These are phyloP conservation scores for Aspergillus cavernicola DNA, from an alignment of 495 filamentous ascomycete genomes.

Conservation along the genomic window DNA sequence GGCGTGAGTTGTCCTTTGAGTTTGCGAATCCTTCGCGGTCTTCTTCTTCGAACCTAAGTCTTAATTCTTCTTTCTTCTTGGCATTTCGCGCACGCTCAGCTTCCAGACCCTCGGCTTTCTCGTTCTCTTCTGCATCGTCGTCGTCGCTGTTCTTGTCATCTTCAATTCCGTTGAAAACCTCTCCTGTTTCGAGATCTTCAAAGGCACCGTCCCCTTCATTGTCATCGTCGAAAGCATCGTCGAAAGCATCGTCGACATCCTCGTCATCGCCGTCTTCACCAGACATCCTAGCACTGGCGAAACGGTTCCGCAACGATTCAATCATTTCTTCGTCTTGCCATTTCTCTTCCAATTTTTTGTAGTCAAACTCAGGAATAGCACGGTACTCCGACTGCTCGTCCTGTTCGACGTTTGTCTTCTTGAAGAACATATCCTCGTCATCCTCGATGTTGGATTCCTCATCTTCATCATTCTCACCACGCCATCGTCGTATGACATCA, in stretches of 20 bases:
- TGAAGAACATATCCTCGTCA: conserved; percentile 81
- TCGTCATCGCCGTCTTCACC: conserved; percentile 43
- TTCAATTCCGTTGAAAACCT: conserved; percentile 46
- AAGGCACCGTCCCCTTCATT: conserved; percentile 86
- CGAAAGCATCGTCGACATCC: conserved; percentile 38
- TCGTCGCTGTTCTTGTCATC: conserved; percentile 42
- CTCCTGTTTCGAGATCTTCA: conserved; percentile 82
- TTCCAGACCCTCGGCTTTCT: conserved; percentile 53
- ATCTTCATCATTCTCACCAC: conserved; percentile 46
- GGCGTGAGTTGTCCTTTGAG: conserved; percentile 67
- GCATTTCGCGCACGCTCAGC: conserved; percentile 90
- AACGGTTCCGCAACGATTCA: conserved; percentile 67
- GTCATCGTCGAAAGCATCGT: conserved; percentile 51
- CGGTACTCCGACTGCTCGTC: conserved; percentile 70
- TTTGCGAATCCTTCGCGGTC: conserved; percentile 90
- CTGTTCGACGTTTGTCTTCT: conserved; percentile 62
- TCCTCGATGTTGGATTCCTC: conserved; percentile 49
- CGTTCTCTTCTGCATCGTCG: conserved; percentile 29
- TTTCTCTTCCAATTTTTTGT: conserved; percentile 73
- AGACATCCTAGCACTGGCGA: conserved; percentile 63
- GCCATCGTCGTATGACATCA: conserved; percentile 76
- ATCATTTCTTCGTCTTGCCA: conserved; percentile 79
- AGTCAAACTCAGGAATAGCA: conserved; percentile 72
- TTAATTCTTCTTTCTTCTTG: conserved; percentile 86
- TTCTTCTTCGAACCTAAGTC: conserved; percentile 93